Base-by-base conservation (phyloP, 2,329 filamentous ascomycete species). In the Didymella glomerata region DNA sequence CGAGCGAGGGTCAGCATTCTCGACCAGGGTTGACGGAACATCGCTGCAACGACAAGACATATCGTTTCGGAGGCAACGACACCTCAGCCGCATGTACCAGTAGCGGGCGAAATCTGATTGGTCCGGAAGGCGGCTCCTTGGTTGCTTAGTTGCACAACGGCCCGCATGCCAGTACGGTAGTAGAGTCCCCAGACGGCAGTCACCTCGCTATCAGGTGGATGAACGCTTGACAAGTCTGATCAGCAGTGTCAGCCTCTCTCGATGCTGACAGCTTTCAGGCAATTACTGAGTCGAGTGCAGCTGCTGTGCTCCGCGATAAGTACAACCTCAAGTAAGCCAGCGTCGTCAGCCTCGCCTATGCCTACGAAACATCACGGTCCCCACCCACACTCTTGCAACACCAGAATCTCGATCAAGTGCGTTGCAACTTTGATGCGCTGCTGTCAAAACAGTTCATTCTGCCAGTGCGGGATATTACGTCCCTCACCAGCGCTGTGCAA, bases 1-100 rank as follows among this genome's bases (percentile, higher is more conserved):
- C 34, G 51, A 41, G 9, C 34, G 51, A 41, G 9, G 7, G 16
- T 45, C 41, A 45, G 32, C 51, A 47, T 54, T 18, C 41, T 30
- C 10, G 14, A 47, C 51, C 44, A 5, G 50, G 27, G 27, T 28
- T 10, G 32, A n/a, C 18, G 20, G 4, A 11, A 32, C 25, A 41
- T 54, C 44, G 44, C 34, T 48, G n/a, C 8, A 44, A 22, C 40
- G 13, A 24, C 5, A 1, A 27, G 34, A 20, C 22, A 14, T 2
- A 9, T 40, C n/a, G 4, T 25, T 18, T 54, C 4, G 34, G 30
- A 16, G 16, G 20, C 24, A 38, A 28, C 7, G 14, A 44, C 3
- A 2, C 4, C 5, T 44, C 24, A 44, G 41, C 22, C 41, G 24
- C 24, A 25, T 25, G 22, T n/a, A 10, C 2, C 14, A 38, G 10